Base-by-base conservation (phyloP, 176 grass and related monocot species). In the Eleusine coracana region DNA sequence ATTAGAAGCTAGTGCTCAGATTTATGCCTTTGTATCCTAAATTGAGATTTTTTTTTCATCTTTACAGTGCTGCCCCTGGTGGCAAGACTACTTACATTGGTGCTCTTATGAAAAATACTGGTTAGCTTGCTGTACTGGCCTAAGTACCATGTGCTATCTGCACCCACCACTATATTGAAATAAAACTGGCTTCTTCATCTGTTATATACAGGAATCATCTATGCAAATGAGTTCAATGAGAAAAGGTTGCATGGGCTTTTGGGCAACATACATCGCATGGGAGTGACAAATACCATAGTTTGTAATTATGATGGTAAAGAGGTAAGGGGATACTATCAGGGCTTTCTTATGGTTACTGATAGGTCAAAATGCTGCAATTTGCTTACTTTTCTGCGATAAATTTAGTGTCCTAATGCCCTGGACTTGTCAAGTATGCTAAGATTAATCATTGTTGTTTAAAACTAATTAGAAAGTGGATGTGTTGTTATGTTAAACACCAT, bases 81-180 rank as follows among this genome's bases (percentile, higher is more conserved):
- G 97, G 97, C 71, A 99, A 99, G 90, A 96, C 92, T 67, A 96
- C 97, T 45, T 96, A 99, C 59, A 99, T 99, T 89, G 89, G 91
- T 42, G 89, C 97, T 86, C 91, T 99, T 59, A 92, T 99, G 97
- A 99, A 99, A 72, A 99, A 99, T 80, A 94, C 93, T 37, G 97
- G 97, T 92, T 71, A 84, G 79, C 79, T 54, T 52, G 74, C 71
- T 73, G 7, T 74, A 27, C 59, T 79, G 50, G 80, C 48, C 75
- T 87, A 18, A 84, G 39, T 88, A 60, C 16, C 23, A 25, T n/a
- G 20, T 58, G 56, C 7, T 56, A 21, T 59, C 56, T 59, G 56
- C 44, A 86, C 3, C 69, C 12, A 9, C 16, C 11, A 56, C 31
- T 21, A 78, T 79, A 78, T 74, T 74, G 42, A 73, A 71, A 68